These are phyloP conservation scores for Candida insectorum DNA, from an alignment of 805 yeast species.

Conservation along the genomic window DNA sequence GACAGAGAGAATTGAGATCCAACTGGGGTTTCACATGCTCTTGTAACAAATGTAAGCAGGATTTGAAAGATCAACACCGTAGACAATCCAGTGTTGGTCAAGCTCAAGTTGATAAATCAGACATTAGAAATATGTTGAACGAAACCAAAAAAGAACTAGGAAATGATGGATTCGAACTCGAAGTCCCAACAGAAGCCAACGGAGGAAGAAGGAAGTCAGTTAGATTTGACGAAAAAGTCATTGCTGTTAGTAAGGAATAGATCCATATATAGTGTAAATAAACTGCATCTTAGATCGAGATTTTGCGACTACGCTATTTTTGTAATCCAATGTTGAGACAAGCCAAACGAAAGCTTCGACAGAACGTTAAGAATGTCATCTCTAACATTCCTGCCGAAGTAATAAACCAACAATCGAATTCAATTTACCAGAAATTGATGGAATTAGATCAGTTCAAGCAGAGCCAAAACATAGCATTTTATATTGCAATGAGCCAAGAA, in stretches of 20 bases:
- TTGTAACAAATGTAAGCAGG: constrained; percentile 64
- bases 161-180: constrained; percentile 40
- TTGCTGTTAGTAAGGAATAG: constrained; percentile 11
- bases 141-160: constrained; percentile 41
- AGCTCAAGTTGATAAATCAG: constrained; percentile 25
- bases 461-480: constrained; percentile 58
- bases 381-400: constrained; percentile 13
- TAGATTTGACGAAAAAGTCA: constrained; percentile 59
- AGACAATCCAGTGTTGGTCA: constrained; percentile 38
- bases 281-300: not conserved
- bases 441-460: constrained; percentile 32
- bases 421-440: constrained; percentile 18
- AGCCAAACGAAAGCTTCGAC: constrained; percentile 25
- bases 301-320: not conserved
- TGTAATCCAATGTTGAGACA: constrained; percentile 5
- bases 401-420: constrained; percentile 22
- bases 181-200: constrained; percentile 32
- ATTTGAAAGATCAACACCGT: constrained; percentile 41
- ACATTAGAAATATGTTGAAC: constrained; percentile 46
- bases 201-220: constrained; percentile 60
- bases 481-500: constrained; percentile 77
- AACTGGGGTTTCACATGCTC: constrained; percentile 79
- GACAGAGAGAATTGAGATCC: constrained; percentile 62
- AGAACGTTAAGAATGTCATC: constrained; percentile 20
- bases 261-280: not conserved